phyloP scores from a whole-genome alignment of 169 alveolate species.

The Cryptosporidium bovis region DNA sequence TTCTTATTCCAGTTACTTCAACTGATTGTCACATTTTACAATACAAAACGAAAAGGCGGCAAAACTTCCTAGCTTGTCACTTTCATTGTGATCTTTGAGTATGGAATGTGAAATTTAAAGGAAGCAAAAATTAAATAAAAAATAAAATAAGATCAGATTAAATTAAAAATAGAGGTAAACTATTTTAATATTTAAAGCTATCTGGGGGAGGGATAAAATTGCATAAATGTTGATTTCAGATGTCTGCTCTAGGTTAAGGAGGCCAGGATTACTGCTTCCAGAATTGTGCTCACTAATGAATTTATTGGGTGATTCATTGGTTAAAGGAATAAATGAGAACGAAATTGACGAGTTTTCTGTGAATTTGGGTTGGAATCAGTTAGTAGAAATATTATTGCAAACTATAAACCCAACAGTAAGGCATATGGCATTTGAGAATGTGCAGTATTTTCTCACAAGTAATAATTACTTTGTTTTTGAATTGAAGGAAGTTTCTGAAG shows the following conservation, averaged over 20 bases:
- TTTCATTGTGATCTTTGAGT: too few relatives aligned
- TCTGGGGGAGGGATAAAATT: too few relatives aligned
- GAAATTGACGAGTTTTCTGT: neutral
- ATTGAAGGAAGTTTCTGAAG: neutral
- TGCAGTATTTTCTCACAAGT: constrained; percentile 16
- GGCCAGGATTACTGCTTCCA: constrained; percentile 46
- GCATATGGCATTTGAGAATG: constrained; percentile 56
- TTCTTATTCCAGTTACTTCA: too few relatives aligned
- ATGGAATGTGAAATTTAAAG: too few relatives aligned
- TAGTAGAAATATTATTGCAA: constrained; percentile 43
- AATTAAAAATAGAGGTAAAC: too few relatives aligned
- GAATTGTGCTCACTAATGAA: constrained; percentile 49
- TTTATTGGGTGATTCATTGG: constrained; percentile 36
- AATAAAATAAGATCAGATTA: too few relatives aligned
- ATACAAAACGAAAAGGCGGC: too few relatives aligned
- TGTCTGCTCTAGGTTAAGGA: constrained; percentile 19
- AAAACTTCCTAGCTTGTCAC: too few relatives aligned
- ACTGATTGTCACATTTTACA: too few relatives aligned
- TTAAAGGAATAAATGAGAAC: neutral
- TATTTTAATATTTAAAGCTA: too few relatives aligned
- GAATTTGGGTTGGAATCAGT: constrained; percentile 50
- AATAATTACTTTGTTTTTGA: constrained; percentile 14
- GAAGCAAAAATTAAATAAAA: too few relatives aligned
- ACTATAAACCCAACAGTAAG: constrained; percentile 70
- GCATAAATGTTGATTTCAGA: constrained; percentile 14